phyloP scores from a whole-genome alignment of 2,329 filamentous ascomycete species.

The Septoria linicola region DNA sequence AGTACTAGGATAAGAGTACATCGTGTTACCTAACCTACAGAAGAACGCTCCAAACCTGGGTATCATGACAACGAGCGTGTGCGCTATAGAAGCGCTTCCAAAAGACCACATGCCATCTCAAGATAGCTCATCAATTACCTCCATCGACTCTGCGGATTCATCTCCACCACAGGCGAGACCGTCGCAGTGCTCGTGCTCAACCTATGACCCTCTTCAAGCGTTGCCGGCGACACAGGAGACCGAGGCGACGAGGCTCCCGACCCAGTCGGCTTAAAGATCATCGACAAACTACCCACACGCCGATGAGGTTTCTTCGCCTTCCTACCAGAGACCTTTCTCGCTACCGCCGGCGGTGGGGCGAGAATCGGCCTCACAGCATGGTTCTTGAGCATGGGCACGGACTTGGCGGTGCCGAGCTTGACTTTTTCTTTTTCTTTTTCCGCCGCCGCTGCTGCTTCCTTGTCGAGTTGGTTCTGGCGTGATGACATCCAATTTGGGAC shows the following conservation, averaged over 20 bases:
- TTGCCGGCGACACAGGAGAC: not conserved
- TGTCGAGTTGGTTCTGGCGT: not conserved
- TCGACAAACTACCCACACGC: not conserved
- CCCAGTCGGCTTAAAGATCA: not conserved
- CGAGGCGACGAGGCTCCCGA: not conserved
- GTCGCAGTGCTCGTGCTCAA: not conserved
- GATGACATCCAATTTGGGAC: not conserved
- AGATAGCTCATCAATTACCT: not conserved
- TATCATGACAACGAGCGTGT: too few relatives aligned
- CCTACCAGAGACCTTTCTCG: not conserved
- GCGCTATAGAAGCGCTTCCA: too few relatives aligned
- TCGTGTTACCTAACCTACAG: too few relatives aligned
- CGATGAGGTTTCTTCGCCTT: not conserved
- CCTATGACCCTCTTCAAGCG: not conserved
- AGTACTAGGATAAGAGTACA: too few relatives aligned
- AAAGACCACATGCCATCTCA: too few relatives aligned
- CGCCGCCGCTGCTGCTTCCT: not conserved
- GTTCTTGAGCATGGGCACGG: not conserved
- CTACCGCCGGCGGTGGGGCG: not conserved
- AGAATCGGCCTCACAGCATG: constrained; percentile 6
- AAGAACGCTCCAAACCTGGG: too few relatives aligned
- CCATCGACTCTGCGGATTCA: not conserved
- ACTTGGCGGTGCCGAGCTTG: not conserved
- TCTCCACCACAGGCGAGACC: not conserved
- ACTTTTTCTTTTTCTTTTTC: not conserved